phyloP scores from a whole-genome alignment of 2,329 filamentous ascomycete genomes.

The Nigrospora osmanthi region DNA sequence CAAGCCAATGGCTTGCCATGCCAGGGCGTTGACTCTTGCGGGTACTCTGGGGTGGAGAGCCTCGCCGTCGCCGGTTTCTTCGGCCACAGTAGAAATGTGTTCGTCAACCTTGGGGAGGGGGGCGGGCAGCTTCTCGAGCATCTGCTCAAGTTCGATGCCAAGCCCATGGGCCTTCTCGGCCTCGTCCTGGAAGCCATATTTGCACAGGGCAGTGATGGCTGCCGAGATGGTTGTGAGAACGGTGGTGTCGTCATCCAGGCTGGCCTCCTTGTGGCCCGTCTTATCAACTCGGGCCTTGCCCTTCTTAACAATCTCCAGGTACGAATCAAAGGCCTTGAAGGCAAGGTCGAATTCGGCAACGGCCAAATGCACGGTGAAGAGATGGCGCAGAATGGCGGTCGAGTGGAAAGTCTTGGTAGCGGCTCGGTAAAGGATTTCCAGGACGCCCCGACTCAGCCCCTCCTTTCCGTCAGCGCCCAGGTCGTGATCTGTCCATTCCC shows the following conservation, averaged over 20 bases:
- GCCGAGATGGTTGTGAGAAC: conserved; percentile 73
- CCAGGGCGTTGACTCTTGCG: conserved; percentile 54
- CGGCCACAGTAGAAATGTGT: conserved; percentile 20
- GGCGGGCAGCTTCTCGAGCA: conserved; percentile 54
- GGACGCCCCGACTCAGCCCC: conserved; percentile 63
- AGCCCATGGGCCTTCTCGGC: conserved; percentile 73
- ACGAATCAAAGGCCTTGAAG: conserved; percentile 85
- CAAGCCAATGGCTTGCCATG: conserved; percentile 80
- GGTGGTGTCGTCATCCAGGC: conserved; percentile 70
- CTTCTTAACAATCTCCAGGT: conserved; percentile 78
- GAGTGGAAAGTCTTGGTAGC: conserved; percentile 95
- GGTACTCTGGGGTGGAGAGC: conserved; percentile 39
- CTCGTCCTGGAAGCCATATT: conserved; percentile 67
- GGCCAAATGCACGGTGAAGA: conserved; percentile 82
- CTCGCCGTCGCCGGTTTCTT: conserved; percentile 21
- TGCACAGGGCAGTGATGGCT: conserved; percentile 72
- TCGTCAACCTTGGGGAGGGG: conserved; percentile 17
- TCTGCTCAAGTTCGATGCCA: conserved; percentile 63
- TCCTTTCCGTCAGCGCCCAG: conserved; percentile 75
- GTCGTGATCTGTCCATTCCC: conserved; percentile 72
- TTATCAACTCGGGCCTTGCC: conserved; percentile 80
- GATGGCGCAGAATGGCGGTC: conserved; percentile 73
- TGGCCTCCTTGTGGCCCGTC: conserved; percentile 60
- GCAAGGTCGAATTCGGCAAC: conserved; percentile 89
- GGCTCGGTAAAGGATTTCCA: conserved; percentile 84